Base-by-base conservation (phyloP, 441 rosid genomes). In the Gossypium laxum region DNA sequence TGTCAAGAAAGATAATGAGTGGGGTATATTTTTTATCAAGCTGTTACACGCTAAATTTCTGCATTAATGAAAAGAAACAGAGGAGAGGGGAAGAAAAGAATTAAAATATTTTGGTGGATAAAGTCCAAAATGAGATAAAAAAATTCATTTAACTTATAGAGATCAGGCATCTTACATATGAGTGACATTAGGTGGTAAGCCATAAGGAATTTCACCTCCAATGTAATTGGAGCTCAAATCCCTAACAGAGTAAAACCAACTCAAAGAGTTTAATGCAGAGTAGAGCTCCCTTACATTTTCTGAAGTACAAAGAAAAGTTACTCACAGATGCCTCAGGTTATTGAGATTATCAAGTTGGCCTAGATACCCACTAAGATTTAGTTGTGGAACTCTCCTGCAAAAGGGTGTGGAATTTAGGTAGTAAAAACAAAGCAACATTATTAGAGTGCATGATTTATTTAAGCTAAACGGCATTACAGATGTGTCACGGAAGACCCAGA, bases 1-100 rank as follows among this genome's bases (percentile, higher is more conserved):
- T 55, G 80, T 85, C 84, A 88, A 38, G 74, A 75, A 81, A 79
- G 92, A 74, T 55, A 92, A 78, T 38, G 95, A 85, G 65, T 83
- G 79, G 28, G 99, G 99, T 73, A 95, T 79, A 74, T 74, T 83
- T 74, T 82, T 83, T 72, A 75, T 81, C 81, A 95, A 81, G 34
- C 81, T 84, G 86, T 95, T 92, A 82, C 74, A 78, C 17, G 96
- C 91, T 82, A 95, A 74, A 80, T 91, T 87, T 81, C 98, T 95
- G 87, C 74, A 71, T 38, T 26, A 22, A 71, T 26, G 26, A 30
- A 59, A 60, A 5, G 24, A 52, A 19, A 55, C 24, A 68, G 19
- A 18, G 52, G 21, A 11, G 26, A 24, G 52, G 43, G 18, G 41
- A 57, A 48, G 47, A 66, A 52, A 75, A 50, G 5, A 58, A 74